A percentile compares a stretch with the other conserved stretches of the same genome.
Conservation (phyloP, 495 filamentous ascomycete species). For the Penicilliopsis zonata region DNA sequence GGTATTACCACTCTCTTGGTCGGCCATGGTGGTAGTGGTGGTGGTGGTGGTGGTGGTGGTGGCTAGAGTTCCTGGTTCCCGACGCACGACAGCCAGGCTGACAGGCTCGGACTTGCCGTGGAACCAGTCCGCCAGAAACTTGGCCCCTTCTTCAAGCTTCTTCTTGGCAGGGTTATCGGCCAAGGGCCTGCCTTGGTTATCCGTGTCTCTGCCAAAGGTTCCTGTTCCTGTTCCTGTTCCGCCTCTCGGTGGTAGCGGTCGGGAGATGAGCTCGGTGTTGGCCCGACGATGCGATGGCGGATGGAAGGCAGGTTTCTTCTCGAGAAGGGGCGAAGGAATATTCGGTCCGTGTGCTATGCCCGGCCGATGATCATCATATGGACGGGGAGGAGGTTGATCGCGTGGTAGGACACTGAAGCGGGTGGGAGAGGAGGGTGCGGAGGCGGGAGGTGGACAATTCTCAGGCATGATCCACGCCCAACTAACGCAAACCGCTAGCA, state of each 20-base stretch:
- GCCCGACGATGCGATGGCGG: constrained; percentile 26
- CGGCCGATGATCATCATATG: neutral
- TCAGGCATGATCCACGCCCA: too few species aligned
- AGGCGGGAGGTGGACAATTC: too few species aligned
- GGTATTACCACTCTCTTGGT: too few species aligned
- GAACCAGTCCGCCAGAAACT: constrained; percentile 38
- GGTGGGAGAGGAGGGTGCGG: too few species aligned
- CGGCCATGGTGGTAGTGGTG: too few species aligned
- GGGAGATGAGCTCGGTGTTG: constrained; percentile 28
- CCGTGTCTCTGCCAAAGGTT: neutral
- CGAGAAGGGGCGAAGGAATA: constrained; percentile 6
- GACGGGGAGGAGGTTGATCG: neutral
- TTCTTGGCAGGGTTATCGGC: constrained; percentile 25
- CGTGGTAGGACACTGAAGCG: too few species aligned
- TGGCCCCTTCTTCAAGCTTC: constrained; percentile 29
- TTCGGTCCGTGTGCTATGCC: constrained; percentile 8
- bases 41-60: constrained; percentile 9
- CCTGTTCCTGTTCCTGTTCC: too few species aligned
- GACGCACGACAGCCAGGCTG: constrained; percentile 21
- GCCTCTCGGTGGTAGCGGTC: constrained; percentile 14
- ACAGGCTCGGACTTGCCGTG: constrained; percentile 38
- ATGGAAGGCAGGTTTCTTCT: constrained; percentile 11
- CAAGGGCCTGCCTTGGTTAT: constrained; percentile 7
- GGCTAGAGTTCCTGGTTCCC: constrained; percentile 6
- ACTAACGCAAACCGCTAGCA: too few species aligned